phyloP scores from a whole-genome alignment of 2,329 filamentous ascomycete species.

The Fusarium nisikadoi region DNA sequence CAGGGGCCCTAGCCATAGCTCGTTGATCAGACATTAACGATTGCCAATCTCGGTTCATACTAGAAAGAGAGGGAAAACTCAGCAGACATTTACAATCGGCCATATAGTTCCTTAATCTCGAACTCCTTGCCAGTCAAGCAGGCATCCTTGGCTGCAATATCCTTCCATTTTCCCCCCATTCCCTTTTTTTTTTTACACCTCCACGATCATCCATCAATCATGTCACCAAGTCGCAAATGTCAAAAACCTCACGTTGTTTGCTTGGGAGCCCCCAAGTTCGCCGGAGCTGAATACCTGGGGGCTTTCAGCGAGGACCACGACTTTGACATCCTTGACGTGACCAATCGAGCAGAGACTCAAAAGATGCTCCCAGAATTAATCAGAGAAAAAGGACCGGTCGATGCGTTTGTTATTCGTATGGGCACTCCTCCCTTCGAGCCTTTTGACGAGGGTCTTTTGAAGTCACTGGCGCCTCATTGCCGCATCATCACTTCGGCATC shows the following conservation, averaged over 20 bases:
- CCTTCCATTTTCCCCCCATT: too few relatives aligned
- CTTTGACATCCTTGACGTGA: constrained; percentile 50
- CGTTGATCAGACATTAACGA: too few relatives aligned
- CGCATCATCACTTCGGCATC: constrained; percentile 58
- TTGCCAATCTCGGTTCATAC: too few relatives aligned
- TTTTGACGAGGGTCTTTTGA: constrained; percentile 57
- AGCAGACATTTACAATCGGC: too few relatives aligned
- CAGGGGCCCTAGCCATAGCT: too few relatives aligned
- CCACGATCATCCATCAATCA: constrained; percentile 2
- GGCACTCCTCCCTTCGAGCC: constrained; percentile 60
- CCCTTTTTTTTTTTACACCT: too few relatives aligned
- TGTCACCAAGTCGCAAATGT: constrained; percentile 26
- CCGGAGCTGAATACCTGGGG: constrained; percentile 52
- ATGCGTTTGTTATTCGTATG: constrained; percentile 61
- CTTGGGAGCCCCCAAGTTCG: constrained; percentile 52
- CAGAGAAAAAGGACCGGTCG: constrained; percentile 50
- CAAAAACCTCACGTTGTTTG: constrained; percentile 53
- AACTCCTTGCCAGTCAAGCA: too few relatives aligned
- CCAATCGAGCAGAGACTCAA: constrained; percentile 50
- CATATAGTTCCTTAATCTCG: too few relatives aligned
- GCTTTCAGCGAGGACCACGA: constrained; percentile 51
- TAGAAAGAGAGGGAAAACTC: too few relatives aligned
- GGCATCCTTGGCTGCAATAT: too few relatives aligned
- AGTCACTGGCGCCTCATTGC: constrained; percentile 51
- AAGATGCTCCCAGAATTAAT: constrained; percentile 50